Percentiles rank a stretch among this genome's conserved stretches.
These are phyloP conservation scores for Panicum virgatum DNA, from an alignment of 202 grass and related monocot species.

Conservation along the genomic window DNA sequence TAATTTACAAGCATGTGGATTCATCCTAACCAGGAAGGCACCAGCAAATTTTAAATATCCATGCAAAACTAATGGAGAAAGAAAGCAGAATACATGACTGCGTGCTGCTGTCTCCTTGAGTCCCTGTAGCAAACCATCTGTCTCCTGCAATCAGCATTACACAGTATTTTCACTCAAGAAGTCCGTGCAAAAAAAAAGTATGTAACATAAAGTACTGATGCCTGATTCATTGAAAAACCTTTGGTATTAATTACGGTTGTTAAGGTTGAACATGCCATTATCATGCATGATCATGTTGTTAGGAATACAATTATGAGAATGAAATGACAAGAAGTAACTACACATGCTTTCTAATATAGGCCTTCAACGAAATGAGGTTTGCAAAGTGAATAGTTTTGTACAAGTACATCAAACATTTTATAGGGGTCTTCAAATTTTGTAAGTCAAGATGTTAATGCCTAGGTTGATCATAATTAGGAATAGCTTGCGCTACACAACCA, in stretches of 20 bases:
- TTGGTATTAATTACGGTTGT: too few species aligned
- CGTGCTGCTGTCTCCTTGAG: slow-evolving; percentile 60
- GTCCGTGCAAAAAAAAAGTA: neutral
- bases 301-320: too few species aligned
- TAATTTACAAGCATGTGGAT: slow-evolving; percentile 19
- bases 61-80: slow-evolving; percentile 1
- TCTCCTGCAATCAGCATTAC: slow-evolving; percentile 61
- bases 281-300: too few species aligned
- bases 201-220: slow-evolving; percentile 1
- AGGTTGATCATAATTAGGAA: too few species aligned
- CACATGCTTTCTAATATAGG: too few species aligned
- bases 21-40: slow-evolving; percentile 16
- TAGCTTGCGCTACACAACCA: slow-evolving; percentile 3
- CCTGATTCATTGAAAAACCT: slow-evolving; percentile 17
- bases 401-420: too few species aligned
- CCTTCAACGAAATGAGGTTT: too few species aligned
- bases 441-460: too few species aligned
- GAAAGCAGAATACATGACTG: slow-evolving; percentile 54
- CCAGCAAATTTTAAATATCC: neutral
- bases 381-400: too few species aligned
- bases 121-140: slow-evolving; percentile 68
- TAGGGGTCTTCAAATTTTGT: too few species aligned
- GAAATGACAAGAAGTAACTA: too few species aligned
- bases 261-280: too few species aligned
- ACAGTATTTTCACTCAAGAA: slow-evolving; percentile 33